Conservation (phyloP, 2,329 filamentous ascomycete genomes). For the Cladosporium sp. region DNA sequence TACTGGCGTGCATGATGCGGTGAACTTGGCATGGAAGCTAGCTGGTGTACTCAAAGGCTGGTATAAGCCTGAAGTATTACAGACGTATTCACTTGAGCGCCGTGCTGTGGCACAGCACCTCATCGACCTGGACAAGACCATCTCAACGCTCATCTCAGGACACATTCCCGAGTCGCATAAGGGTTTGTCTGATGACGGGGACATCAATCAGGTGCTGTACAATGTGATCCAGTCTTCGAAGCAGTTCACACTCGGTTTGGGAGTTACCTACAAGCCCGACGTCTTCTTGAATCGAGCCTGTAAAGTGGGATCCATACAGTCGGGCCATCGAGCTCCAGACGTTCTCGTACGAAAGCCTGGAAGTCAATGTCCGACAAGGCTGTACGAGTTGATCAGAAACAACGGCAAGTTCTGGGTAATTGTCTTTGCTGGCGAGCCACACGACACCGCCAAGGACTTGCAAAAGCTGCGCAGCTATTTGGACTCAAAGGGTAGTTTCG, state of each 20-base stretch:
- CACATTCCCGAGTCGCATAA: constrained; percentile 27
- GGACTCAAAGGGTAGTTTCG: not conserved
- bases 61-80: not conserved
- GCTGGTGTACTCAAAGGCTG: constrained; percentile 13
- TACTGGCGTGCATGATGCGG: constrained; percentile 13
- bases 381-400: constrained; percentile 13
- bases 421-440: constrained; percentile 2
- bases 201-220: constrained; percentile 18
- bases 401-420: constrained; percentile 26
- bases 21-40: constrained; percentile 18
- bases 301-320: not conserved
- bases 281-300: not conserved
- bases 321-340: not conserved
- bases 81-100: constrained; percentile 16
- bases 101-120: constrained; percentile 29
- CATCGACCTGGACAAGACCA: constrained; percentile 34
- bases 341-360: not conserved
- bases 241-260: constrained; percentile 31
- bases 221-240: constrained; percentile 27
- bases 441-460: not conserved
- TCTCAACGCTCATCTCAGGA: constrained; percentile 32
- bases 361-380: not conserved
- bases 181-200: not conserved
- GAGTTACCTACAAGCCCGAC: constrained; percentile 15
- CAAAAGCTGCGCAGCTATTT: not conserved